Evolutionary conservation across 2,329 filamentous ascomycete genomes (phyloP), one percentile per base, ranked within the genome.

Genomic region (Verticillium albo-atrum): DNA sequence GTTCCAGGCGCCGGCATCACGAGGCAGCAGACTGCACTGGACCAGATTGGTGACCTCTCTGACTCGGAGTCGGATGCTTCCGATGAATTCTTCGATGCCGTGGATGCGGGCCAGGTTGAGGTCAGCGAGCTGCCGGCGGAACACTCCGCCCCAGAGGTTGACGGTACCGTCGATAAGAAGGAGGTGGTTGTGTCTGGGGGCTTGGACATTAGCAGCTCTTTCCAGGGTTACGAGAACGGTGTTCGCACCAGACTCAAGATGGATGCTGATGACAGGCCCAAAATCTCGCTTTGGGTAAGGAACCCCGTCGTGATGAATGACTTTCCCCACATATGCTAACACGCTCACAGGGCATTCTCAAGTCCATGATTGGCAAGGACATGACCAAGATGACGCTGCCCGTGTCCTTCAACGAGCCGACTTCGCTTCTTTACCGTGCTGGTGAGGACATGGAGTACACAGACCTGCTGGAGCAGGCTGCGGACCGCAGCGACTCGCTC

Each of bases 301-400:
- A 23, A 23, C n/a, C 35, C n/a, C n/a, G n/a, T n/a, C n/a, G n/a
- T n/a, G n/a, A n/a, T n/a, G n/a, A n/a, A n/a, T n/a, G n/a, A n/a
- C n/a, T 42, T 42, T 52, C 28, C 14, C 20, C 37, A 32, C 6
- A 4, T 47, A 15, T 25, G 12, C 70, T 73, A 63, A 74, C 63
- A 47, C 10, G 14, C 37, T 54, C 64, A 23, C 54, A 97, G 93
- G 89, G 90, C 65, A 97, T 99, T 67, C 79, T 99, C 64, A 99
- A 98, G 78, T 98, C 94, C 25, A 98, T 99, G 95, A 97, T 99
- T 75, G 95, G 95, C 64, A 98, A 99, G 74, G 95, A 99, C 71
- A 98, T 99, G 95, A 98, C 95, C 37, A 98, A 96, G 79, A 99
- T 99, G 94, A 98, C 95, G 0, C 79, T 99, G 23, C 95, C 95